Evolutionary conservation across 1,139 yeast species (phyloP), one percentile per base, ranked within the genome.

Genomic region (Sugiyamaella japonica): DNA sequence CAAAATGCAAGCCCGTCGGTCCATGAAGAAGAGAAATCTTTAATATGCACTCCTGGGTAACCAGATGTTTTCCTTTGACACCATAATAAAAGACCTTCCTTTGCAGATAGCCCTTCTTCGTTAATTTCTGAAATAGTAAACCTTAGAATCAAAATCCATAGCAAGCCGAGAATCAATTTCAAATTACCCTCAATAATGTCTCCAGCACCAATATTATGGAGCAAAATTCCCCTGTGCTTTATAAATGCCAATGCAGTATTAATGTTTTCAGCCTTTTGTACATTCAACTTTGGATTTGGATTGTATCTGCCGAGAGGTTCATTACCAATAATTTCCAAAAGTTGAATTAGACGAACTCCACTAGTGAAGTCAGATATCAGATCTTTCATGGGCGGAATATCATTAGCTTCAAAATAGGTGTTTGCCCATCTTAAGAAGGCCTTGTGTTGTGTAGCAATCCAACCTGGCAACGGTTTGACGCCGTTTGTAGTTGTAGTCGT

Each of bases 221-320:
- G 73, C 58, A 80, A 81, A 43, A 85, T 73, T 20, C 81, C 77
- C 32, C 80, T 74, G 44, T 79, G 75, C 55, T 79, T 76, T 55
- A 84, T 73, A 63, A 78, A 84, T 54, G 81, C 80, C 54, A 85
- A 72, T 12, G 82, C 78, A 53, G 78, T 80, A 59, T 79, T 78
- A 51, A 84, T 71, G 65, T 85, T 85, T 62, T 85, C 90, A 43
- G 83, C 72, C 64, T 79, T 81, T 63, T 85, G 90, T 39, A 85
- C 73, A 53, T 78, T 75, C 56, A 82, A 74, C 39, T 70, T 74
- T 3, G 89, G 89, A 20, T 72, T 72, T 15, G 65, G 56, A 63
- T 69, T 67, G 59, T 70, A 73, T 42, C 69, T 65, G 10, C 77
- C 77, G 25, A 74, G 63, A 10, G 70, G 61, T 57, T 72, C 76